Conservation (phyloP, 78 protist species). For the Dictyostelium intermedium region DNA sequence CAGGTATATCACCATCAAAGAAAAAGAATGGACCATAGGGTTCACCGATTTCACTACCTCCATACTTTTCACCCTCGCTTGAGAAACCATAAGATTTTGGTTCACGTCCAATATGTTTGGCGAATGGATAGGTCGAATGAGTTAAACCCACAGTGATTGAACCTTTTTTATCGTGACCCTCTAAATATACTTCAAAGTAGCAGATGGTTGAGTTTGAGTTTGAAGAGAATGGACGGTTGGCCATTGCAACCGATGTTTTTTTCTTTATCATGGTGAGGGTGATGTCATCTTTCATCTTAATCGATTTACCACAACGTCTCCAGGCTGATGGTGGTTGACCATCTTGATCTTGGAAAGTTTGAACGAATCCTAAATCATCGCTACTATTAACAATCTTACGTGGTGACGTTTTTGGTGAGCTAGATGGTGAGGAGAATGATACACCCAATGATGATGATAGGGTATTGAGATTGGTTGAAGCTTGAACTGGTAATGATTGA, state of each 20-base stretch:
- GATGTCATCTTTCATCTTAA: slow-evolving; percentile 22
- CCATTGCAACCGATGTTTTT: slow-evolving; percentile 44
- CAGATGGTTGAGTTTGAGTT: neutral
- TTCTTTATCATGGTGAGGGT: slow-evolving; percentile 44
- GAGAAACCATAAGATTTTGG: slow-evolving; percentile 35
- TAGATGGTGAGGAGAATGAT: slow-evolving; percentile 1
- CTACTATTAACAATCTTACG: neutral
- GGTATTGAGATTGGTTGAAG: neutral
- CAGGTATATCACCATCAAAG: neutral
- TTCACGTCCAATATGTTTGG: slow-evolving; percentile 63
- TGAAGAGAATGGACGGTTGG: slow-evolving; percentile 53
- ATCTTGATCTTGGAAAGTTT: slow-evolving; percentile 17
- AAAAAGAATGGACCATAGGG: slow-evolving; percentile 22
- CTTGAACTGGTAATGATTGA: slow-evolving; percentile 14
- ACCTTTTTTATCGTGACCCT: slow-evolving; percentile 53
- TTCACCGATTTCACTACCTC: slow-evolving; percentile 39
- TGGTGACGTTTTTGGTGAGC: slow-evolving; percentile 38
- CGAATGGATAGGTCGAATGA: slow-evolving; percentile 36
- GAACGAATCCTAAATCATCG: slow-evolving; percentile 29
- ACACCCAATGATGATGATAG: neutral
- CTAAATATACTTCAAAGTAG: slow-evolving; percentile 64
- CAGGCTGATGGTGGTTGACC: slow-evolving; percentile 61
- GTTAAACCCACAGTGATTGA: slow-evolving; percentile 49
- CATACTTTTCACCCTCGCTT: slow-evolving; percentile 55
- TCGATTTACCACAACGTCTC: slow-evolving; percentile 65